Conservation (phyloP, 2,329 filamentous ascomycete genomes). For the Clarireedia monteithiana region DNA sequence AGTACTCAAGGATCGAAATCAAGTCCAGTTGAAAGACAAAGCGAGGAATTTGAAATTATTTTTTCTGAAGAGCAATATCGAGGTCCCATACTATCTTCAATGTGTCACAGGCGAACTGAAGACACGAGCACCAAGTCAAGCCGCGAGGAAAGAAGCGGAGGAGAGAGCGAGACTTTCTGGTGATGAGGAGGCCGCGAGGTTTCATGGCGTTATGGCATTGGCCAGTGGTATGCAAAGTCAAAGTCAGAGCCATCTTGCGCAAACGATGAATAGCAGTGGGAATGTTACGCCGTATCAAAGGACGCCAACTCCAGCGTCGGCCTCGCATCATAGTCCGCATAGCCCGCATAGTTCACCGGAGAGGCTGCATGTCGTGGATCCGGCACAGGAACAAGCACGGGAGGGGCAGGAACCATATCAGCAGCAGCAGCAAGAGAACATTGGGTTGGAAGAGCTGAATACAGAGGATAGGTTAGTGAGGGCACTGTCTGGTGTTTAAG, state of each 20-base stretch:
- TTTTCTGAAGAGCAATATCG: slow-evolving; percentile 84
- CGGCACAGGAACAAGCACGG: not conserved
- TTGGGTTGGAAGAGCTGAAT: not conserved
- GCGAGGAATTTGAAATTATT: slow-evolving; percentile 84
- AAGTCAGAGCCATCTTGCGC: not conserved
- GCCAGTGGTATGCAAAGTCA: slow-evolving; percentile 37
- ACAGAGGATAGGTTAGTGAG: not conserved
- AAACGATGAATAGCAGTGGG: not conserved
- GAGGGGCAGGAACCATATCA: not conserved
- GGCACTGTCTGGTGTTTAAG: not conserved
- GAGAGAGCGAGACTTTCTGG: slow-evolving; percentile 50
- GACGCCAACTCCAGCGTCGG: not conserved
- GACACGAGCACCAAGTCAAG: slow-evolving; percentile 69
- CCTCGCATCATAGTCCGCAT: slow-evolving; percentile 1
- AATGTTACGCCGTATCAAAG: not conserved
- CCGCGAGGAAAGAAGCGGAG: slow-evolving; percentile 61
- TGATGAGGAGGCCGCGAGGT: slow-evolving; percentile 51
- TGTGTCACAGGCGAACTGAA: slow-evolving; percentile 86
- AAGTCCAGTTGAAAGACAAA: slow-evolving; percentile 90
- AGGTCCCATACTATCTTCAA: slow-evolving; percentile 81
- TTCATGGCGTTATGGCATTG: slow-evolving; percentile 53
- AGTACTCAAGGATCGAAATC: slow-evolving; percentile 79
- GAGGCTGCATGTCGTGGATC: slow-evolving; percentile 15
- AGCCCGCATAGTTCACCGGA: slow-evolving; percentile 8
- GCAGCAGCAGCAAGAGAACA: not conserved